Conservation (phyloP, 2,329 filamentous ascomycete genomes). For the Bipolaris sorokiniana region DNA sequence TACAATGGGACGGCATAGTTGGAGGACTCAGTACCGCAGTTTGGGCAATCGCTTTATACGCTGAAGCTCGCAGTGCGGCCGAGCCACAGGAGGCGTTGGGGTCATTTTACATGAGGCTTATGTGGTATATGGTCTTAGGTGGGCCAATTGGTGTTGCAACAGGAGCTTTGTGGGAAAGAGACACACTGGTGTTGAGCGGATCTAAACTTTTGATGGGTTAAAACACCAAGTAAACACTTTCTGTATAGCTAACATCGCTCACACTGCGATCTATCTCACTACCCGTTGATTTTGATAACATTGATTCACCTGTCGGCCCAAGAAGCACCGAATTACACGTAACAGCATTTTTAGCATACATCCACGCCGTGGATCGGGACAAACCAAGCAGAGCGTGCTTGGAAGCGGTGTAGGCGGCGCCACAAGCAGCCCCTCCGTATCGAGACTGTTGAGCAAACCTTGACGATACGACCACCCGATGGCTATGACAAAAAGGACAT, state of each 20-base stretch:
- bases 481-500: background rate
- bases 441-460: background rate
- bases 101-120: background rate
- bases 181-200: background rate
- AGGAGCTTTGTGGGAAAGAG: constrained; percentile 3
- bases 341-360: background rate
- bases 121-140: background rate
- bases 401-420: background rate
- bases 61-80: background rate
- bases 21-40: background rate
- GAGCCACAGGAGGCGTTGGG: background rate
- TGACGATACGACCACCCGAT: background rate
- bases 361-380: background rate
- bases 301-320: background rate
- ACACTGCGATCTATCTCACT: background rate
- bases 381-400: background rate
- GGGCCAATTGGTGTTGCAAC: constrained; percentile 2
- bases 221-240: background rate
- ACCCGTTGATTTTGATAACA: background rate
- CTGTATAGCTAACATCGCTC: background rate
- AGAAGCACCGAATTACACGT: background rate
- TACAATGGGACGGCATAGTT: constrained; percentile 2
- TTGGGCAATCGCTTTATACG: background rate
- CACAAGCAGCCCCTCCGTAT: background rate
- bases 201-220: constrained; percentile 16